phyloP scores from a whole-genome alignment of 805 yeast genomes.

The Sugiyamaella chiloensis region DNA sequence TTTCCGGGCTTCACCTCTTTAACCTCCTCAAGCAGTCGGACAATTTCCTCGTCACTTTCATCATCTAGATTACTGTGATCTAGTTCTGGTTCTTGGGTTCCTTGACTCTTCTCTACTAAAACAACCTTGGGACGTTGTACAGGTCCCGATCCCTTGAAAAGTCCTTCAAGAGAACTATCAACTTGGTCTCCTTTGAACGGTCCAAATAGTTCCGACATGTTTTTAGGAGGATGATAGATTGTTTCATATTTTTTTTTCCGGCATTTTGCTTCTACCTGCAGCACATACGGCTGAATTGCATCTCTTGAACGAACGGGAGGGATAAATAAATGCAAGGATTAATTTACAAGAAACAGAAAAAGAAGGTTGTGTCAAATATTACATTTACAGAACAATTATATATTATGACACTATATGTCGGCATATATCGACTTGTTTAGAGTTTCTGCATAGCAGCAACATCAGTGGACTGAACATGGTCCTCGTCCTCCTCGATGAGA shows the following conservation, averaged over 20 bases:
- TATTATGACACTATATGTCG: too few relatives aligned
- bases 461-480: constrained; percentile 98
- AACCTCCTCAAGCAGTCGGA: constrained; percentile 9
- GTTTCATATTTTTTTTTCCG: background rate
- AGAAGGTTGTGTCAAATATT: too few relatives aligned
- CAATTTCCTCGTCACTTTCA: constrained; percentile 37
- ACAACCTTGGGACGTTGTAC: background rate
- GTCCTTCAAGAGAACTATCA: constrained; percentile 5
- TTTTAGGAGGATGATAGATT: background rate
- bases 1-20: background rate
- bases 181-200: background rate
- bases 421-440: too few relatives aligned
- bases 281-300: too few relatives aligned
- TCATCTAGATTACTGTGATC: constrained; percentile 37
- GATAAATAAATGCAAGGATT: too few relatives aligned
- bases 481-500: constrained; percentile 89
- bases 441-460: constrained; percentile 97
- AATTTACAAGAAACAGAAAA: too few relatives aligned
- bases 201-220: background rate
- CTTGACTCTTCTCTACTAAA: background rate
- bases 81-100: background rate
- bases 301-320: too few relatives aligned
- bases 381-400: too few relatives aligned
- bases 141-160: constrained; percentile 13
- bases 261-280: background rate